These are phyloP conservation scores for Psidium friedrichsthalianum DNA, from an alignment of 345 rosid species.

Conservation along the genomic window DNA sequence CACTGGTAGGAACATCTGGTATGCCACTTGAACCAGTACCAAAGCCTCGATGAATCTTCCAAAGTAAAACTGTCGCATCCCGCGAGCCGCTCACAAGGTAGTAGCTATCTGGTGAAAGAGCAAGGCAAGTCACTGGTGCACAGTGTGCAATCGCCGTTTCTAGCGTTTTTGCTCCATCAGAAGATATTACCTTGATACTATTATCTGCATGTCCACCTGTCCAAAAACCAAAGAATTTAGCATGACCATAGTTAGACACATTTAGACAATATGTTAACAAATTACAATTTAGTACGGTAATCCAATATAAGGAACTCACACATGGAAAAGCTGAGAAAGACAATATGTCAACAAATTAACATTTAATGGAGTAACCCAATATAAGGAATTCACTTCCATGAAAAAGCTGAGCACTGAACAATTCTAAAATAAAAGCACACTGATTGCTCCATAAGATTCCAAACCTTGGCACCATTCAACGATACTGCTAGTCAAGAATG, in stretches of 20 bases:
- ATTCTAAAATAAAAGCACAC: not conserved
- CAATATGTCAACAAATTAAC: not conserved
- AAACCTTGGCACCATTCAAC: not conserved
- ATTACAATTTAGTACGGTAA: not conserved
- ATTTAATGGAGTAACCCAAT: not conserved
- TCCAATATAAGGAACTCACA: not conserved
- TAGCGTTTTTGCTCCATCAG: constrained; percentile 84
- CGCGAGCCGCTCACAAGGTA: constrained; percentile 88
- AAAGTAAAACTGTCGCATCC: constrained; percentile 73
- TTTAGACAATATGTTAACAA: not conserved
- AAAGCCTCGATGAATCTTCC: constrained; percentile 71
- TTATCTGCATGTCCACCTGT: constrained; percentile 94
- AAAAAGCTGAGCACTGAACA: not conserved
- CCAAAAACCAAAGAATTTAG: not conserved
- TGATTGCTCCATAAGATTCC: not conserved
- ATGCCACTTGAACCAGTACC: constrained; percentile 38
- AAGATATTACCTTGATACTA: constrained; percentile 73
- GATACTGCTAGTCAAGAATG: not conserved
- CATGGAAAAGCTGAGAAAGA: not conserved
- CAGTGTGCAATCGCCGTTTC: constrained; percentile 87
- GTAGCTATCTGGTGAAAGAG: constrained; percentile 75
- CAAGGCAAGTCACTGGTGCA: constrained; percentile 96
- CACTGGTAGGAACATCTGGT: constrained; percentile 38
- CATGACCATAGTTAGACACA: not conserved
- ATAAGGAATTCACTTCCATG: not conserved